Evolutionary conservation across 2,329 filamentous ascomycete species (phyloP).

Genomic region (Monilinia vaccinii-corymbosi): DNA sequence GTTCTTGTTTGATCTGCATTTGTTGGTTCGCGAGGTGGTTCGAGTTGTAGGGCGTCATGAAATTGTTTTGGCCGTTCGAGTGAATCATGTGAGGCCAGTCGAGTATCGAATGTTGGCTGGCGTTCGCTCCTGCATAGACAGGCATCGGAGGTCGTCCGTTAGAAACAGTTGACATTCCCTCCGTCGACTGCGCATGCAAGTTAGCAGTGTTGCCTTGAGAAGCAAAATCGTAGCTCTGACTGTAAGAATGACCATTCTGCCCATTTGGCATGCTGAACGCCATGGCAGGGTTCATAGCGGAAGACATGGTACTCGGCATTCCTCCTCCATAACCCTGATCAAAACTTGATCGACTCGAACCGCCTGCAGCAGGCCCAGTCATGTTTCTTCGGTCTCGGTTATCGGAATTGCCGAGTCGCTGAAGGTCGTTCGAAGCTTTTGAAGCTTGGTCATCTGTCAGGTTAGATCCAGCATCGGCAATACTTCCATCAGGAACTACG

Average conservation of each 20-base stretch:
- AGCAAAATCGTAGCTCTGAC: slow-evolving; percentile 30
- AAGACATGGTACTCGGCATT: slow-evolving; percentile 51
- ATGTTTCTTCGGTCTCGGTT: slow-evolving; percentile 50
- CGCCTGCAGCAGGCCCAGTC: slow-evolving; percentile 42
- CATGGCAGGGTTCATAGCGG: slow-evolving; percentile 49
- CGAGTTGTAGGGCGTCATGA: slow-evolving; percentile 42
- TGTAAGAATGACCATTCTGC: slow-evolving; percentile 44
- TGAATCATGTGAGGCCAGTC: slow-evolving; percentile 77
- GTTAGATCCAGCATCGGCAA: slow-evolving; percentile 28
- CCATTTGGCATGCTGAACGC: slow-evolving; percentile 54
- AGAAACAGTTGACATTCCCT: slow-evolving; percentile 20
- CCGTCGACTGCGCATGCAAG: slow-evolving; percentile 25
- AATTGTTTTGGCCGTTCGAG: slow-evolving; percentile 58
- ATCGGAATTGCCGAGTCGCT: slow-evolving; percentile 45
- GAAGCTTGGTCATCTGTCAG: slow-evolving; percentile 49
- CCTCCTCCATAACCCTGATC: slow-evolving; percentile 49
- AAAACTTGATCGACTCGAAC: slow-evolving; percentile 36
- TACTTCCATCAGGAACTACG: slow-evolving; percentile 38
- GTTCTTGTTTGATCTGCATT: slow-evolving; percentile 56
- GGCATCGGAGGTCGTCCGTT: slow-evolving; percentile 32
- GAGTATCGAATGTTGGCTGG: slow-evolving; percentile 50
- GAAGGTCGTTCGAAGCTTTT: slow-evolving; percentile 48
- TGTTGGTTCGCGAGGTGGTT: slow-evolving; percentile 61
- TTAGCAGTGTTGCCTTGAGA: slow-evolving; percentile 27
- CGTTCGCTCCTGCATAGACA: slow-evolving; percentile 46